Evolutionary conservation across 2,329 filamentous ascomycete species (phyloP).

Genomic region (Penicillium sp.): DNA sequence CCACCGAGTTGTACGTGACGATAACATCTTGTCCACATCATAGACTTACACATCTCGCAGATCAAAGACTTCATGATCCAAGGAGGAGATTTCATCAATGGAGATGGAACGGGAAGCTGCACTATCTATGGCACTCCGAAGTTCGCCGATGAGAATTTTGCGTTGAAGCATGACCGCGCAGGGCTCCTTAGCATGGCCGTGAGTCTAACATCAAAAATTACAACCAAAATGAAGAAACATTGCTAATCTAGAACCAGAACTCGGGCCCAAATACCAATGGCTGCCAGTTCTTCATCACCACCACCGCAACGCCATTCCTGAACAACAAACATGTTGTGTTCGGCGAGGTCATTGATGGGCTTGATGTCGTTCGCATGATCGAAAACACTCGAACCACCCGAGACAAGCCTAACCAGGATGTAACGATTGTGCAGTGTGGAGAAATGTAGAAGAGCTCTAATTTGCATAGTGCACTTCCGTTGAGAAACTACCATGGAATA

Average conservation of each 20-base stretch:
- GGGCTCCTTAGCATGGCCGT: constrained; percentile 92
- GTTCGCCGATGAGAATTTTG: constrained; percentile 90
- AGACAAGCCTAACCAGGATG: constrained; percentile 79
- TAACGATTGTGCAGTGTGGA: constrained; percentile 79
- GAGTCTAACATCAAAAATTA: constrained; percentile 36
- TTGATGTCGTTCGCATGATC: constrained; percentile 88
- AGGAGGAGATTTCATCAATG: constrained; percentile 90
- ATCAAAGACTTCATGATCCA: constrained; percentile 98
- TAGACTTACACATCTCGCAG: constrained; percentile 41
- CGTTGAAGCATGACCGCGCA: constrained; percentile 67
- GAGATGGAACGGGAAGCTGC: constrained; percentile 82
- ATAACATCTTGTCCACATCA: background rate
- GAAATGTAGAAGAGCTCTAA: constrained; percentile 64
- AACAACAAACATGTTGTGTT: constrained; percentile 95
- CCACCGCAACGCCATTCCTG: constrained; percentile 76
- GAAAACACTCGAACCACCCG: constrained; percentile 81
- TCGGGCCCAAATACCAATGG: constrained; percentile 89
- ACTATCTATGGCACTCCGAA: constrained; percentile 80
- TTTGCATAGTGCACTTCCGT: background rate
- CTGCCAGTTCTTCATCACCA: constrained; percentile 96
- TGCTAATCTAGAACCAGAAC: constrained; percentile 54
- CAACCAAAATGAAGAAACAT: background rate
- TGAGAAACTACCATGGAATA: background rate
- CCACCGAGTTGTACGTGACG: constrained; percentile 71
- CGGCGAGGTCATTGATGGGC: constrained; percentile 79